Evolutionary conservation across 1,284 basidiomycete genomes (phyloP).

Genomic region (Agaricales sp.): DNA sequence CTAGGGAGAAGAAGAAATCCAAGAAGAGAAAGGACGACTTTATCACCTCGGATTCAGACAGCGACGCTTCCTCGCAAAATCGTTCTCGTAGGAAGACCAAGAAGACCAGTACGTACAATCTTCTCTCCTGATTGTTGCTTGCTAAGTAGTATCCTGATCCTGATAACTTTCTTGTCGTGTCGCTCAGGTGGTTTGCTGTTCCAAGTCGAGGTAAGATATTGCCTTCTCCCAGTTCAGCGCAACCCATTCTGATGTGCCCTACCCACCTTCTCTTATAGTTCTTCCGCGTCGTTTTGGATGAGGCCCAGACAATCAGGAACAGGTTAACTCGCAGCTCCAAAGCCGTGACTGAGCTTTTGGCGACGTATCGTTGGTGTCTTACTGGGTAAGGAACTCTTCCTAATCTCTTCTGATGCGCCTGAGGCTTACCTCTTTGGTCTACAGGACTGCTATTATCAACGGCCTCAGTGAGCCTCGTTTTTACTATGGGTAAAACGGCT

Average conservation of each 20-base stretch:
- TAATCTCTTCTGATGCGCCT: slow-evolving; percentile 2
- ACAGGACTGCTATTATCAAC: slow-evolving; percentile 50
- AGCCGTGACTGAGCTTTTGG: slow-evolving; percentile 33
- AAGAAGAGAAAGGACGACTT: slow-evolving; percentile 26
- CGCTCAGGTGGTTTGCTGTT: slow-evolving; percentile 33
- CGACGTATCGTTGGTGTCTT: slow-evolving; percentile 41
- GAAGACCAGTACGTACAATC: slow-evolving; percentile 21
- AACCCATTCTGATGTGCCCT: neutral
- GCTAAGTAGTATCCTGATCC: too few species aligned
- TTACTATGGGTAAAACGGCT: neutral
- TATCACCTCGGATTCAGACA: slow-evolving; percentile 30
- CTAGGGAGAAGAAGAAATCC: slow-evolving; percentile 27
- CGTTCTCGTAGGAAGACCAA: slow-evolving; percentile 20
- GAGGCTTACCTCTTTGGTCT: slow-evolving; percentile 3
- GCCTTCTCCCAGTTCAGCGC: neutral
- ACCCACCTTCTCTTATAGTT: neutral
- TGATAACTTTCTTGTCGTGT: neutral
- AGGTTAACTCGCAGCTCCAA: neutral
- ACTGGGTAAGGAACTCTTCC: slow-evolving; percentile 29
- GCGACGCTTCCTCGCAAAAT: slow-evolving; percentile 16
- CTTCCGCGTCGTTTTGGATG: neutral
- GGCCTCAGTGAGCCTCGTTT: slow-evolving; percentile 13
- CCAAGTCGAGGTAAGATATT: slow-evolving; percentile 28
- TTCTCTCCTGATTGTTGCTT: slow-evolving; percentile 3
- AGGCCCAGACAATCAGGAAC: neutral